phyloP scores from a whole-genome alignment of 352 stramenopile genomes.

The Globisporangium okanoganense region DNA sequence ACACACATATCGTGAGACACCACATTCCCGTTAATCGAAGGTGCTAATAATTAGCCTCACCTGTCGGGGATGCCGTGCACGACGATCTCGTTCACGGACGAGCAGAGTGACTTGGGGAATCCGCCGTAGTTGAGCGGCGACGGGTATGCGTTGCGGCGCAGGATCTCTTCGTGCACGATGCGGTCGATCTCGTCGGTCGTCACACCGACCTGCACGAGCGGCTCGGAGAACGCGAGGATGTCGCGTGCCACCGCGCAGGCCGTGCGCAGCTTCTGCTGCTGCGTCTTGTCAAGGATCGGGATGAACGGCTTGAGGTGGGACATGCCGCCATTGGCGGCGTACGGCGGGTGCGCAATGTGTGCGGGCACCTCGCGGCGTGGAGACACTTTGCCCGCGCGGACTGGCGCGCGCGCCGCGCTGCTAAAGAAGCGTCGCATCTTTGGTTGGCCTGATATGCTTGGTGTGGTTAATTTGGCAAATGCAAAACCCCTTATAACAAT shows the following conservation, averaged over 20 bases:
- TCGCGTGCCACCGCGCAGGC: constrained; percentile 75
- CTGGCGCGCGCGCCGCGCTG: constrained; percentile 27
- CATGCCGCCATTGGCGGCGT: constrained; percentile 58
- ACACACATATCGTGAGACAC: neutral
- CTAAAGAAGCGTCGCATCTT: constrained; percentile 30
- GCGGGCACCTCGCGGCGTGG: constrained; percentile 43
- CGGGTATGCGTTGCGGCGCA: constrained; percentile 81
- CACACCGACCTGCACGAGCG: constrained; percentile 73
- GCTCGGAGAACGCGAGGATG: constrained; percentile 71
- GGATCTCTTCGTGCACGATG: constrained; percentile 89
- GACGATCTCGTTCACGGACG: constrained; percentile 96
- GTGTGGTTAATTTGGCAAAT: neutral
- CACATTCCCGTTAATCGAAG: too few species aligned
- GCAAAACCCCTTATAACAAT: neutral
- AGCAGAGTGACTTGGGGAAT: constrained; percentile 95
- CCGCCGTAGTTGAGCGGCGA: constrained; percentile 92
- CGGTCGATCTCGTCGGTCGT: constrained; percentile 95
- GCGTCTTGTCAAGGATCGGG: constrained; percentile 60
- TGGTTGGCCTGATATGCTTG: neutral
- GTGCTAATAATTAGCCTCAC: constrained; percentile 9
- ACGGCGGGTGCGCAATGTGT: constrained; percentile 57
- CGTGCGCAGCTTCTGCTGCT: constrained; percentile 62
- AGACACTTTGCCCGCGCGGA: constrained; percentile 48
- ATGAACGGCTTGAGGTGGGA: constrained; percentile 71
- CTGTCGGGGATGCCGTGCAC: constrained; percentile 97